Percentiles rank a stretch among this genome's conserved stretches.
phyloP scores from a whole-genome alignment of 176 grass and related monocot species.

The Ananas comosus region DNA sequence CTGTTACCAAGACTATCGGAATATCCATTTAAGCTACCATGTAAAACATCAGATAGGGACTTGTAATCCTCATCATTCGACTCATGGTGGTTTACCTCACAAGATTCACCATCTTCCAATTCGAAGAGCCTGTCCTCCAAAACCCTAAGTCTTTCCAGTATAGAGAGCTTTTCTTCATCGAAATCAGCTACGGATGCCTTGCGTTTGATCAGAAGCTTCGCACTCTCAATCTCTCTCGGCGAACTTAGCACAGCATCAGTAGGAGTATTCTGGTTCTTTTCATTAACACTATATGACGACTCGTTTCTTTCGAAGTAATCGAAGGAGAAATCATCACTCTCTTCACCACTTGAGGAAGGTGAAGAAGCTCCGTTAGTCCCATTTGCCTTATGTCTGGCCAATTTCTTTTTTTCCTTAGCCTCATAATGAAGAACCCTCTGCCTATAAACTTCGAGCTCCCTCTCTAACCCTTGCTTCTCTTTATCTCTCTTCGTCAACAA shows the following conservation, averaged over 20 bases:
- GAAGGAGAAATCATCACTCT: slow-evolving; percentile 59
- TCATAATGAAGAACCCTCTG: slow-evolving; percentile 69
- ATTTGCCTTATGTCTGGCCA: slow-evolving; percentile 41
- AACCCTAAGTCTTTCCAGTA: slow-evolving; percentile 76
- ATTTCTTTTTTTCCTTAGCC: slow-evolving; percentile 45
- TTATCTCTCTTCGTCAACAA: slow-evolving; percentile 78
- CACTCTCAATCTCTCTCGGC: slow-evolving; percentile 25
- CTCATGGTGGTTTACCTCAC: slow-evolving; percentile 36
- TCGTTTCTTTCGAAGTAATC: slow-evolving; percentile 56
- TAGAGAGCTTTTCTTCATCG: slow-evolving; percentile 80
- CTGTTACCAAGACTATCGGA: slow-evolving; percentile 22
- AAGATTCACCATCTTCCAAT: slow-evolving; percentile 58
- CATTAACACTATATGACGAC: slow-evolving; percentile 49
- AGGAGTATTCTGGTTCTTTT: slow-evolving; percentile 43
- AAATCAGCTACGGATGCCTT: slow-evolving; percentile 62
- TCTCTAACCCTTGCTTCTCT: slow-evolving; percentile 84
- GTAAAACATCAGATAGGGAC: slow-evolving; percentile 34
- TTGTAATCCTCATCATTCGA: slow-evolving; percentile 27
- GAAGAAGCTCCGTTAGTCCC: slow-evolving; percentile 53
- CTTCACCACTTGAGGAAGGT: slow-evolving; percentile 71
- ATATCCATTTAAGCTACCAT: neutral
- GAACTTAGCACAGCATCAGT: slow-evolving; percentile 45
- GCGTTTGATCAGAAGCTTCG: slow-evolving; percentile 39
- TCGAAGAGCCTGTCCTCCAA: slow-evolving; percentile 75
- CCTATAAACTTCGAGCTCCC: slow-evolving; percentile 51